Evolutionary conservation across 208 protist genomes (phyloP).

Genomic region (Trypanosoma conorhini): DNA sequence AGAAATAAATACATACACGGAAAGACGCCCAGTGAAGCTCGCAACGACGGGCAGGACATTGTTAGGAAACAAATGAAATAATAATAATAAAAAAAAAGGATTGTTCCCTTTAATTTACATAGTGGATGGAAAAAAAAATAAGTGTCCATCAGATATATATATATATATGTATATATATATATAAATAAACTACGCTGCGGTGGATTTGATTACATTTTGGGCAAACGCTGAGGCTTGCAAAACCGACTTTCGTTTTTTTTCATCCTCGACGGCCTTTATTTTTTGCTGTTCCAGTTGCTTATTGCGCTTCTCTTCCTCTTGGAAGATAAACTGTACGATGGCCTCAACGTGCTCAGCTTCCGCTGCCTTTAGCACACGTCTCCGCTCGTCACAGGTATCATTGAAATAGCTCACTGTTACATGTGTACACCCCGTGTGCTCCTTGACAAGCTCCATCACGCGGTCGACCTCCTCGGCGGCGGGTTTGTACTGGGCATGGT

Average conservation of each 20-base stretch:
- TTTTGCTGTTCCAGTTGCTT: slow-evolving; percentile 30
- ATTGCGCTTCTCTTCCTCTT: slow-evolving; percentile 32
- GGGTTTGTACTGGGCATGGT: slow-evolving; percentile 56
- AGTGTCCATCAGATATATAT: slow-evolving; percentile 18
- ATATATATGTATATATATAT: slow-evolving; percentile 14
- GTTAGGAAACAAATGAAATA: slow-evolving; percentile 6
- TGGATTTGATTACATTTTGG: slow-evolving; percentile 1
- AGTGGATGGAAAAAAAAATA: slow-evolving; percentile 11
- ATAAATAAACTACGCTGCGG: slow-evolving; percentile 8
- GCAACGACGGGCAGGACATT: background rate
- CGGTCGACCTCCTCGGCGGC: slow-evolving; percentile 22
- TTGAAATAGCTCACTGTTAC: slow-evolving; percentile 53
- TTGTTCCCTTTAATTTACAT: slow-evolving; percentile 10
- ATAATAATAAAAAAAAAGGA: slow-evolving; percentile 13
- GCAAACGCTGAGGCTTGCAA: slow-evolving; percentile 25
- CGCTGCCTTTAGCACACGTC: slow-evolving; percentile 57
- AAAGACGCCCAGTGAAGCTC: background rate
- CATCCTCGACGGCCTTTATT: slow-evolving; percentile 25
- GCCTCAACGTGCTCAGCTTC: slow-evolving; percentile 32
- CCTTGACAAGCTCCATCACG: slow-evolving; percentile 30
- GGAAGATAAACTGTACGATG: slow-evolving; percentile 49
- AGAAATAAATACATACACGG: background rate
- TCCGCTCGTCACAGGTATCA: slow-evolving; percentile 67
- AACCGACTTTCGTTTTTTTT: slow-evolving; percentile 29
- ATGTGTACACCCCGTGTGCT: slow-evolving; percentile 38